Percentiles rank a stretch among this genome's conserved stretches.
phyloP scores from a whole-genome alignment of 768 basidiomycete species.

The Albatrellus ellisii region DNA sequence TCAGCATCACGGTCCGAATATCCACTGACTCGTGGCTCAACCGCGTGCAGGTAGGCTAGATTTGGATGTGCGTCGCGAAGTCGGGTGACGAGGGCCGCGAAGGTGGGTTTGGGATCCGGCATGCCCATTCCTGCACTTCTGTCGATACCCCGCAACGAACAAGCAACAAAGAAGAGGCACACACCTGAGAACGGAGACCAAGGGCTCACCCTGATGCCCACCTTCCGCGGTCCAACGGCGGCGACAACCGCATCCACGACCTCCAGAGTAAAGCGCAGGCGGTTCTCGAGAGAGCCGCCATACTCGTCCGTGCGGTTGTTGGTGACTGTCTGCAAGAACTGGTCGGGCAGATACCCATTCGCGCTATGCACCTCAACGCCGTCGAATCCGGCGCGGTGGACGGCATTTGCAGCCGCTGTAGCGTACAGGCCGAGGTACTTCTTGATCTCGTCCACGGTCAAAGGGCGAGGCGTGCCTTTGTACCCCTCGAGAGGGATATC shows the following conservation, averaged over 20 bases:
- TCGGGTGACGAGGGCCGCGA: constrained; percentile 16
- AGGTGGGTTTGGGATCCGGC: constrained; percentile 15
- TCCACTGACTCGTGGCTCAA: not conserved
- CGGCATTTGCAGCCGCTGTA: not conserved
- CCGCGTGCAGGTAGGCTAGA: not conserved
- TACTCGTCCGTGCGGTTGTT: constrained; percentile 1
- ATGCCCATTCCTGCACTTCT: constrained; percentile 8
- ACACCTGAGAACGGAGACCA: not conserved
- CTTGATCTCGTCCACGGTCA: not conserved
- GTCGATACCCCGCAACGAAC: not conserved
- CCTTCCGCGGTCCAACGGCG: not conserved
- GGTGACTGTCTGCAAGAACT: not conserved
- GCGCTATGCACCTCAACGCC: constrained; percentile 1
- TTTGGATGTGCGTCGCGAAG: constrained; percentile 15
- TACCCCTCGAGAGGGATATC: not conserved
- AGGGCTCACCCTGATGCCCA: not conserved
- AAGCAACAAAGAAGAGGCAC: not conserved
- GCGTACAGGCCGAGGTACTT: not conserved
- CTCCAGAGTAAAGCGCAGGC: not conserved
- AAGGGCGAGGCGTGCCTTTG: not conserved
- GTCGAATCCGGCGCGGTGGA: not conserved
- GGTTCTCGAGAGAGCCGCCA: not conserved
- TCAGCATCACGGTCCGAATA: not conserved
- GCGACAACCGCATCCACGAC: not conserved
- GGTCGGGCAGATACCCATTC: not conserved